Evolutionary conservation across 2,329 filamentous ascomycete species (phyloP).

Genomic region (Sporothrix inflata): DNA sequence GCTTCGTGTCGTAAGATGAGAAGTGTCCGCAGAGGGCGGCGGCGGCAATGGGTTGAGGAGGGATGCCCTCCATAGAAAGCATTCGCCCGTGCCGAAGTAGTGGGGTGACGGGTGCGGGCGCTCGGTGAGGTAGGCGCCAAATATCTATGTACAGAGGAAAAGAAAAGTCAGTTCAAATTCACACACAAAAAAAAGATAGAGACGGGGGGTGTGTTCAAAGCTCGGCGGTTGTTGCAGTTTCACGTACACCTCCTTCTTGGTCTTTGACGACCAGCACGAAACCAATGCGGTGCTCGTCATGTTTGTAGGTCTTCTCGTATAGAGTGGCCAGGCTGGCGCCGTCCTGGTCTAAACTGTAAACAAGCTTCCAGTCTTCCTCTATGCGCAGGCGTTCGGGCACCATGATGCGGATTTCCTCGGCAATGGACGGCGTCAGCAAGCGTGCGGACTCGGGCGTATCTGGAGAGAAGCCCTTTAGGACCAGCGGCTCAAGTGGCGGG

Average conservation of each 20-base stretch:
- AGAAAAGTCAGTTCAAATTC: constrained; percentile 14
- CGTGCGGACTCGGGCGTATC: constrained; percentile 63
- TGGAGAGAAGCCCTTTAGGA: constrained; percentile 66
- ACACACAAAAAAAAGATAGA: too few species aligned
- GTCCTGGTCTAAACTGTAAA: constrained; percentile 90
- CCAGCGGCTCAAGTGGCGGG: constrained; percentile 82
- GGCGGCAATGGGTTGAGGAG: constrained; percentile 69
- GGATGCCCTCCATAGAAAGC: constrained; percentile 84
- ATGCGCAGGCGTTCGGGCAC: constrained; percentile 86
- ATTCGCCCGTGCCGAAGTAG: constrained; percentile 96
- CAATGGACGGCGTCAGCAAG: constrained; percentile 72
- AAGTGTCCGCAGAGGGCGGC: constrained; percentile 63
- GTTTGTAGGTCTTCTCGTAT: constrained; percentile 75
- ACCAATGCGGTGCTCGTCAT: constrained; percentile 71
- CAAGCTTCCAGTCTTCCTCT: constrained; percentile 80
- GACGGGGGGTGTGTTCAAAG: too few species aligned
- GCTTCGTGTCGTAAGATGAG: constrained; percentile 48
- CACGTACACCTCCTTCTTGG: constrained; percentile 69
- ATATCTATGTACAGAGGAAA: constrained; percentile 58
- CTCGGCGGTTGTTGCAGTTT: too few species aligned
- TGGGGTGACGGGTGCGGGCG: constrained; percentile 77
- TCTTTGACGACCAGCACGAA: constrained; percentile 90
- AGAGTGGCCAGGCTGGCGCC: constrained; percentile 85
- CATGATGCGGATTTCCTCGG: constrained; percentile 90
- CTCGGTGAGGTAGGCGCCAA: constrained; percentile 94